Percentiles rank a stretch among this genome's conserved stretches.
phyloP scores from a whole-genome alignment of 768 basidiomycete genomes.

The Lactarius quietus region DNA sequence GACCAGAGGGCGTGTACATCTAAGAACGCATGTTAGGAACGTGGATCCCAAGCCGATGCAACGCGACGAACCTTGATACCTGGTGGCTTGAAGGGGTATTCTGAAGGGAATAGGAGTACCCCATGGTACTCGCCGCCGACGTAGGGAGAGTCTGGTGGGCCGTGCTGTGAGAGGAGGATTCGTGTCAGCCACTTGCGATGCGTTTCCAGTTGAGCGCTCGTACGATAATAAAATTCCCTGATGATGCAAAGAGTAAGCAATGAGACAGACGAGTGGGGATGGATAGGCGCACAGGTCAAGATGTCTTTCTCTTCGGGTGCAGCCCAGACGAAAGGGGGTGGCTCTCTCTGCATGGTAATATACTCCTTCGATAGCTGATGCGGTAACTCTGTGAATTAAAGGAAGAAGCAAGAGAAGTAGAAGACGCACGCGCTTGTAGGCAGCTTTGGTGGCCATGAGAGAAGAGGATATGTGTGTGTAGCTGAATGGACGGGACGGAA shows the following conservation, averaged over 20 bases:
- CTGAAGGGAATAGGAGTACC: slow-evolving; percentile 84
- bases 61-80: slow-evolving; percentile 76
- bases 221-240: slow-evolving; percentile 96
- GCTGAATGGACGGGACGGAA: background rate
- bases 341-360: slow-evolving; percentile 85
- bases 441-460: slow-evolving; percentile 79
- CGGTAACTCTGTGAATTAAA: slow-evolving; percentile 4
- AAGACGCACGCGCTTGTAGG: slow-evolving; percentile 69
- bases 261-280: background rate
- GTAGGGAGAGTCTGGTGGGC: slow-evolving; percentile 91
- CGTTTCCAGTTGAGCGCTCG: slow-evolving; percentile 27
- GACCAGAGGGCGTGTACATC: slow-evolving; percentile 90
- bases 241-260: slow-evolving; percentile 8
- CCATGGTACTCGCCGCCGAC: slow-evolving; percentile 94
- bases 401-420: slow-evolving; percentile 23
- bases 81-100: slow-evolving; percentile 96
- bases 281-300: slow-evolving; percentile 68
- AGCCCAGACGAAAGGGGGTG: slow-evolving; percentile 96
- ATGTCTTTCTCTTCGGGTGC: slow-evolving; percentile 98
- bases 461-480: background rate
- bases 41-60: background rate
- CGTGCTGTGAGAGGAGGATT: slow-evolving; percentile 52
- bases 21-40: slow-evolving; percentile 33
- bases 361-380: slow-evolving; percentile 81
- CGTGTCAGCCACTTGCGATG: slow-evolving; percentile 11